Conservation (phyloP, 192 early-diverging fungal genomes). For the Coemansia sp. region DNA sequence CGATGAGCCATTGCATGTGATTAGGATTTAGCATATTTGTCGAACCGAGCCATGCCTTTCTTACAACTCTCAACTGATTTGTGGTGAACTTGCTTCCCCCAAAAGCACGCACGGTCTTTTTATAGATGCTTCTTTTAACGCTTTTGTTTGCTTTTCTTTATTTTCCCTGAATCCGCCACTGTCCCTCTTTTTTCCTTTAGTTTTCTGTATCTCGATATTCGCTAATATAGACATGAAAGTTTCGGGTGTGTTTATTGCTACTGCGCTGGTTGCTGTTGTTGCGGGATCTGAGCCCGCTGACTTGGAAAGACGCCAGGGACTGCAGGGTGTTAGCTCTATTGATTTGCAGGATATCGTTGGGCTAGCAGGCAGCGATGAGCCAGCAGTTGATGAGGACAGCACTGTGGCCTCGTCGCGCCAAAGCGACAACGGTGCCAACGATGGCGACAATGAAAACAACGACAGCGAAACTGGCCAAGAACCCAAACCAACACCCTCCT, state of each 20-base stretch:
- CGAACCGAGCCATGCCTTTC: too few species aligned
- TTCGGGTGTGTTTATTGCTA: conserved; percentile 7
- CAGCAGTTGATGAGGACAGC: background rate
- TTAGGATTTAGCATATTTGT: too few species aligned
- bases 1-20: too few species aligned
- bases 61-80: background rate
- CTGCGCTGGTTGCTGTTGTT: conserved; percentile 13
- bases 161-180: conserved; percentile 7
- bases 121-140: background rate
- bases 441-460: conserved; percentile 1
- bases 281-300: conserved; percentile 6
- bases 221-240: conserved; percentile 8
- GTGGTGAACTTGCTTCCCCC: background rate
- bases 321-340: background rate
- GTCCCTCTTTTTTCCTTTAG: conserved; percentile 6
- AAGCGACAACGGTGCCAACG: background rate
- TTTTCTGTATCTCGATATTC: conserved; percentile 9
- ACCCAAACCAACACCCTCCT: background rate
- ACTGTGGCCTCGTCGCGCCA: background rate
- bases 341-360: background rate
- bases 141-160: background rate
- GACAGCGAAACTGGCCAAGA: background rate
- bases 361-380: background rate
- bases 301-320: conserved; percentile 3
- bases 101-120: background rate